phyloP scores from a whole-genome alignment of 2,329 filamentous ascomycete species.

The Alternaria triticina region DNA sequence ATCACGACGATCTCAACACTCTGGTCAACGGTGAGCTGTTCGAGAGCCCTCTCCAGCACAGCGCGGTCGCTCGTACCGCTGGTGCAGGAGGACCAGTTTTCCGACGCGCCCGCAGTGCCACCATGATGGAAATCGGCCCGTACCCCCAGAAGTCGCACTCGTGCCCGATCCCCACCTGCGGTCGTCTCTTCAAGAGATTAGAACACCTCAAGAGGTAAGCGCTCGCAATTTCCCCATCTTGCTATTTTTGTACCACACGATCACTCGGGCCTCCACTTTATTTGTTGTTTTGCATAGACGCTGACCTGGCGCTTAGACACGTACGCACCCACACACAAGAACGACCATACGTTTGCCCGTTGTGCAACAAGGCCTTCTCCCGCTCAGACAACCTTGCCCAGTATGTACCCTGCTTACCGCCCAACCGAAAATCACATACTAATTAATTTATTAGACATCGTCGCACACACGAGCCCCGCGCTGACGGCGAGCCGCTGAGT shows the following conservation, averaged over 20 bases:
- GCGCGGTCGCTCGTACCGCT: slow-evolving; percentile 64
- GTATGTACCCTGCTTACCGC: slow-evolving; percentile 60
- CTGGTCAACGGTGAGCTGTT: slow-evolving; percentile 48
- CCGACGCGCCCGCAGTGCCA: slow-evolving; percentile 89
- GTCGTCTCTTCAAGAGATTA: slow-evolving; percentile 96
- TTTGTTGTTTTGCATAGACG: slow-evolving; percentile 54
- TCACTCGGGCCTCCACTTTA: slow-evolving; percentile 17
- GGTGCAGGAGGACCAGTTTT: slow-evolving; percentile 75
- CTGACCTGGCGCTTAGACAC: slow-evolving; percentile 71
- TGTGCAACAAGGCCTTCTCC: slow-evolving; percentile 99
- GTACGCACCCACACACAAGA: slow-evolving; percentile 99
- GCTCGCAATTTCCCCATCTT: slow-evolving; percentile 43
- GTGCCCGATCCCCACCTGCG: slow-evolving; percentile 98
- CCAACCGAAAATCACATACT: slow-evolving; percentile 26
- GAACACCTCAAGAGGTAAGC: slow-evolving; percentile 98
- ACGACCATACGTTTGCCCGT: slow-evolving; percentile 94
- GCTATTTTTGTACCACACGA: slow-evolving; percentile 13
- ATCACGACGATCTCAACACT: slow-evolving; percentile 70
- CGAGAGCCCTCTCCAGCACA: slow-evolving; percentile 59
- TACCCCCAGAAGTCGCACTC: slow-evolving; percentile 98
- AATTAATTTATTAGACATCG: slow-evolving; percentile 64
- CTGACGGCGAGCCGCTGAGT: slow-evolving; percentile 67
- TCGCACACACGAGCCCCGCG: slow-evolving; percentile 80
- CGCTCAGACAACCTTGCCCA: slow-evolving; percentile 98
- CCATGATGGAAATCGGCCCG: slow-evolving; percentile 93